Evolutionary conservation across 1,284 basidiomycete genomes (phyloP).

Genomic region (Athelia psychrophila): DNA sequence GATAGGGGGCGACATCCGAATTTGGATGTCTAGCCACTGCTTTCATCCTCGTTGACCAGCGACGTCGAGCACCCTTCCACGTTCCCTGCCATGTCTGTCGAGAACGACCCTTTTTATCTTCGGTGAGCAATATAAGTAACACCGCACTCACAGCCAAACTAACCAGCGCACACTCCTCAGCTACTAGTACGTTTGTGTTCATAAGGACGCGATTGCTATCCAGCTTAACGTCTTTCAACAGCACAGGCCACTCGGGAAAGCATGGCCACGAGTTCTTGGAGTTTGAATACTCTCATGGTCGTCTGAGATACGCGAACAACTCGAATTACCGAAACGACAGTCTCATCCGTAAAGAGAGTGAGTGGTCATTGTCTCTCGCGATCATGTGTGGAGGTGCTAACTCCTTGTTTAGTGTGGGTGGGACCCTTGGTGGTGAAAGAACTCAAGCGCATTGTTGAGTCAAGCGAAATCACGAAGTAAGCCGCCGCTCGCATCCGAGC

Average conservation of each 20-base stretch:
- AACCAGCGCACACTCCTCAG: conserved; percentile 34
- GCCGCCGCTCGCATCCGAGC: neutral
- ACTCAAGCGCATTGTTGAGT: conserved; percentile 91
- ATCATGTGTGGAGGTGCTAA: conserved; percentile 3
- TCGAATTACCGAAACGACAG: conserved; percentile 98
- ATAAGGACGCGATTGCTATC: conserved; percentile 3
- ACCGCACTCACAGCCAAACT: conserved; percentile 1
- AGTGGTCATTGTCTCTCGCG: conserved; percentile 30
- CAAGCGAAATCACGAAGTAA: conserved; percentile 94
- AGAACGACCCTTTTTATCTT: conserved; percentile 81
- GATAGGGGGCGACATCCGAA: neutral
- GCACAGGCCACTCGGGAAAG: conserved; percentile 93
- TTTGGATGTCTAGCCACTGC: neutral
- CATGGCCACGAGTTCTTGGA: conserved; percentile 98
- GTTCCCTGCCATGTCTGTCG: conserved; percentile 26
- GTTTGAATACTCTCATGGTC: conserved; percentile 96
- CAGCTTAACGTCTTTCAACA: conserved; percentile 28
- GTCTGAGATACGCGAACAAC: conserved; percentile 98
- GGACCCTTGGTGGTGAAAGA: conserved; percentile 91
- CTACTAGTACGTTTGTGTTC: conserved; percentile 70
- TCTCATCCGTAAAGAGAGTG: conserved; percentile 97
- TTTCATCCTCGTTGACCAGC: neutral
- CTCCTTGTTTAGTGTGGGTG: conserved; percentile 77
- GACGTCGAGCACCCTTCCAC: neutral
- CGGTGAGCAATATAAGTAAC: conserved; percentile 45